Base-by-base conservation (phyloP, 202 grass and related monocot species). In the Panicum hallii region DNA sequence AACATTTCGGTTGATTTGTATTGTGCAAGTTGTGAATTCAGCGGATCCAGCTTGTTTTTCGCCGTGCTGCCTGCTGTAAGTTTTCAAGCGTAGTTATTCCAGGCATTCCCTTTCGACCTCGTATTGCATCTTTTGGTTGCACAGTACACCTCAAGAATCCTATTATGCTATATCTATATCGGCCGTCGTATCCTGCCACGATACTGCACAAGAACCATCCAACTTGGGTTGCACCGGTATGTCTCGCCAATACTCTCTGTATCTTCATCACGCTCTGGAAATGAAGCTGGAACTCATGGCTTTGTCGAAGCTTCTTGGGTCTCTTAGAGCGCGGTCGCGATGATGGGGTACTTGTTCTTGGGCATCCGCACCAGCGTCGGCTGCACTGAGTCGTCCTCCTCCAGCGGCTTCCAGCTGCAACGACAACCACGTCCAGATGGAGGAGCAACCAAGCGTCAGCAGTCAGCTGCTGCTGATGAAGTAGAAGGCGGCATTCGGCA, bases 341-440 rank as follows among this genome's bases (percentile, higher is more conserved):
- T 4, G 57, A 91, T 58, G 10, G 89, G 92, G 82, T 87, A 83
- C 67, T 89, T 94, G 84, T 91, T 91, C 89, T 87, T 94, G 74
- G 87, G 92, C 92, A 87, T 91, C 14, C 89, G 78, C 52, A 91
- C 92, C 14, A 94, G 82, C 36, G 89, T 94, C 0, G 89, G 87
- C 63, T 87, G 87, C 72, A 91, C 81, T 0, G 78, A 63, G 78
- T 52, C 12, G n/a, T 91, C 92, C 5, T 94, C 50, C 14, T 85
- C 83, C 84, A 91, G 17, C 8, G 84, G 22, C 74, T 14, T 91
- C 92, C 89, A 94, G 45, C 77, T 91, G 80, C 82, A 58, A 22
- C 78, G 48, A 17, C 23, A 63, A 79, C 61, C 36, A 38, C 36
- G 5, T 38, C 36, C 36, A 38, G 36, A 38, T 38, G 36, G 4